Conservation (phyloP, 1,284 basidiomycete species). For the Boletus smithii region DNA sequence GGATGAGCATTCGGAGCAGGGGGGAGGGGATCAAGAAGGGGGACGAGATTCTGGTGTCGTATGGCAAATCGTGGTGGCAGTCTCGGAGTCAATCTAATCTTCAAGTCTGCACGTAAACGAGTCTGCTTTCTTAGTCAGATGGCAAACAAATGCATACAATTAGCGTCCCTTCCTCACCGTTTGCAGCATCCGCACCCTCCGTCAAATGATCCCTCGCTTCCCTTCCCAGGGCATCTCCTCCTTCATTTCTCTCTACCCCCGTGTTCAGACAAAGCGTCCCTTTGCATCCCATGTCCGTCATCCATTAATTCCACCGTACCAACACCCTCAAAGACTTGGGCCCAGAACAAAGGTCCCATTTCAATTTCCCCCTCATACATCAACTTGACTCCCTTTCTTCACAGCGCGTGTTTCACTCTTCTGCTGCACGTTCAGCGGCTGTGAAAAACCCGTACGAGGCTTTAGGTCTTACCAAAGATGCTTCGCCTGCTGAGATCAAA, state of each 20-base stretch:
- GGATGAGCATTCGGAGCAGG: conserved; percentile 75
- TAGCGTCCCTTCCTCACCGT: neutral
- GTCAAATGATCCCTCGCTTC: conserved; percentile 42
- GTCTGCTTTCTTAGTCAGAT: conserved; percentile 18
- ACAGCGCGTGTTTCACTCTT: conserved; percentile 76
- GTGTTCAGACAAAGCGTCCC: neutral
- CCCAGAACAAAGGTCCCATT: conserved; percentile 27
- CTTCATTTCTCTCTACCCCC: neutral
- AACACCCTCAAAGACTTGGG: conserved; percentile 14
- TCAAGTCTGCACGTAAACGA: too few species aligned
- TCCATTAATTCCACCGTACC: conserved; percentile 11
- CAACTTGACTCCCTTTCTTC: conserved; percentile 14
- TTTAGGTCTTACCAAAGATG: conserved; percentile 85
- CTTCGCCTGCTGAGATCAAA: conserved; percentile 89
- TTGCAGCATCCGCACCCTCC: neutral
- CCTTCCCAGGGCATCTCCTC: conserved; percentile 9
- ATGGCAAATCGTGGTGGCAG: conserved; percentile 91
- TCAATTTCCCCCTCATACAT: conserved; percentile 9
- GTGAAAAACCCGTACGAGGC: conserved; percentile 91
- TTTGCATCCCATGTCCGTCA: neutral
- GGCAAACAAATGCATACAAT: conserved; percentile 21
- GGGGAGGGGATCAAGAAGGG: conserved; percentile 67
- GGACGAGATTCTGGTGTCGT: conserved; percentile 84
- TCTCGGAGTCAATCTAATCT: conserved; percentile 34
- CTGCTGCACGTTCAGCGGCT: conserved; percentile 48